Percentiles rank a stretch among this genome's conserved stretches.
phyloP scores from a whole-genome alignment of 2,329 filamentous ascomycete genomes.

The Scedosporium dehoogii region DNA sequence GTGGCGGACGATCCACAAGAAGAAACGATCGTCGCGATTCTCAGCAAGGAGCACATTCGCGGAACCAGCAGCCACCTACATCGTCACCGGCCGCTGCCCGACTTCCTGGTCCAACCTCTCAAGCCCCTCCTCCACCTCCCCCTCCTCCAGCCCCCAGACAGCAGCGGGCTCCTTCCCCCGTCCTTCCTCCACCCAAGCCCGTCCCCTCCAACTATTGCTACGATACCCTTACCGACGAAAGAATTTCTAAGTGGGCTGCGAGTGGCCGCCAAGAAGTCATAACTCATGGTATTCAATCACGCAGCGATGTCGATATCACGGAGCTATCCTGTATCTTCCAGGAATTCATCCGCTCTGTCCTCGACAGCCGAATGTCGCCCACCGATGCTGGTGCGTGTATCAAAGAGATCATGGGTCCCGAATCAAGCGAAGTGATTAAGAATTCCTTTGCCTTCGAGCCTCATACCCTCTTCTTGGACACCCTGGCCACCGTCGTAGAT shows the following conservation, averaged over 20 bases:
- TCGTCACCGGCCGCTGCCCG: background rate
- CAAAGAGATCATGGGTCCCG: constrained; percentile 60
- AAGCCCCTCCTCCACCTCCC: constrained; percentile 11
- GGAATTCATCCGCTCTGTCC: constrained; percentile 68
- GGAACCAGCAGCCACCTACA: background rate
- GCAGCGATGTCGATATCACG: constrained; percentile 56
- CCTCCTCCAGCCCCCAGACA: constrained; percentile 1
- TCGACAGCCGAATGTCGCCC: constrained; percentile 59
- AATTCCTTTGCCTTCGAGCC: constrained; percentile 47
- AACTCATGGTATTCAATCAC: constrained; percentile 52
- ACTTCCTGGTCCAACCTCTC: constrained; percentile 2
- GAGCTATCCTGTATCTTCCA: constrained; percentile 68
- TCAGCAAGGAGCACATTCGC: constrained; percentile 21
- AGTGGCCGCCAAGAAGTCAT: constrained; percentile 59
- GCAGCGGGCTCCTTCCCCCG: constrained; percentile 22
- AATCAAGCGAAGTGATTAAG: constrained; percentile 38
- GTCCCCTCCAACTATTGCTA: constrained; percentile 53
- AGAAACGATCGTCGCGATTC: constrained; percentile 43
- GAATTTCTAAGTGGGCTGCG: constrained; percentile 56
- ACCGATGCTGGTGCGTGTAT: constrained; percentile 62
- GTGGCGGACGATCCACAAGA: constrained; percentile 34
- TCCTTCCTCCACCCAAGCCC: constrained; percentile 18
- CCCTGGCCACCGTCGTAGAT: constrained; percentile 68
- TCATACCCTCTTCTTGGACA: constrained; percentile 70
- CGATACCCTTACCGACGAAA: constrained; percentile 62